Evolutionary conservation across 495 filamentous ascomycete genomes (phyloP).

Genomic region (Penicillium diatomitis): DNA sequence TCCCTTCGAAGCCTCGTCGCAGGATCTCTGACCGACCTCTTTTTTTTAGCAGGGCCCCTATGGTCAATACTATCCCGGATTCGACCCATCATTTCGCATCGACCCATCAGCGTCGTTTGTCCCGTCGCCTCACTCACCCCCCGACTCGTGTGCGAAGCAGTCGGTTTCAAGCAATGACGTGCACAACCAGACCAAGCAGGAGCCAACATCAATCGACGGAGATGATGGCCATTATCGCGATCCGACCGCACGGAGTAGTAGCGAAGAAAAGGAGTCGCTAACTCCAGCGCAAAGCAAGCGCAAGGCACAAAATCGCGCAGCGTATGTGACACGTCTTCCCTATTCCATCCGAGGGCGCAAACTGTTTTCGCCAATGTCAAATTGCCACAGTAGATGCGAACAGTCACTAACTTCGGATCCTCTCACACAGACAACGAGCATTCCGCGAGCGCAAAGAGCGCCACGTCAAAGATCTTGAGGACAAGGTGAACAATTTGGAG

Average conservation of each 20-base stretch:
- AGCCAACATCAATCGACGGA: constrained; percentile 23
- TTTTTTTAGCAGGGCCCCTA: constrained; percentile 10
- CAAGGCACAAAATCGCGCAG: constrained; percentile 93
- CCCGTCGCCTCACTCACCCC: constrained; percentile 36
- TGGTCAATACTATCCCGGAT: constrained; percentile 28
- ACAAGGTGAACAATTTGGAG: constrained; percentile 69
- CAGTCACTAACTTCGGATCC: no score
- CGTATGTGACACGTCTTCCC: constrained; percentile 53
- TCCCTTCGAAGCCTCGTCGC: background rate
- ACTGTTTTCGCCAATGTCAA: no score
- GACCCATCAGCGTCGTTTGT: constrained; percentile 24
- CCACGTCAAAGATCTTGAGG: constrained; percentile 86
- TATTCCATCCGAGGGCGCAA: background rate
- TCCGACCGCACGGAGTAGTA: constrained; percentile 33
- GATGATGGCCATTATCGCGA: constrained; percentile 23
- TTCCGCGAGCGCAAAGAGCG: constrained; percentile 96
- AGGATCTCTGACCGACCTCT: background rate
- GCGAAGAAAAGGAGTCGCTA: constrained; percentile 59
- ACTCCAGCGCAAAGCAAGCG: constrained; percentile 76
- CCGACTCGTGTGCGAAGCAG: constrained; percentile 33
- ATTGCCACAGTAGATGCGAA: no score
- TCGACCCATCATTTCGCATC: constrained; percentile 29
- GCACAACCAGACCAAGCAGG: constrained; percentile 10
- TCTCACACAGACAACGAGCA: constrained; percentile 66
- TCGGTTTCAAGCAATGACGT: constrained; percentile 28